Conservation (phyloP, 352 stramenopile species). For the Globisporangium ultimum region DNA sequence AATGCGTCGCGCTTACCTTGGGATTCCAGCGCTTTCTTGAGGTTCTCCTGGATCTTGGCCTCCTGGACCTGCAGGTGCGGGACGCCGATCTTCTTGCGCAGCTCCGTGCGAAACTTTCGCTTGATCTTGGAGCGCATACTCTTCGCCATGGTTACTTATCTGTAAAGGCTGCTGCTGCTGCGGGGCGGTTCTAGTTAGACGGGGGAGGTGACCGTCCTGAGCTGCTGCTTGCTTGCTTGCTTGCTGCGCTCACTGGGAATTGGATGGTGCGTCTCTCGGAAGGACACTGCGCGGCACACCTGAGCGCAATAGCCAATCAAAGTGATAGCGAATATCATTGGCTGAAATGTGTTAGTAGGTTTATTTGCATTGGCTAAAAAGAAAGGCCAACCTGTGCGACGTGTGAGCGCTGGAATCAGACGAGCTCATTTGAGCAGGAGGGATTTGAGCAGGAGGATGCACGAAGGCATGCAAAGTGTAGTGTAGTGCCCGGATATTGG, state of each 20-base stretch:
- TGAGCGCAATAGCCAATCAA: slow-evolving; percentile 11
- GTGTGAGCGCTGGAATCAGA: slow-evolving; percentile 4
- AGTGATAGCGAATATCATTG: slow-evolving; percentile 4
- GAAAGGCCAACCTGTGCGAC: neutral
- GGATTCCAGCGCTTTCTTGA: slow-evolving; percentile 72
- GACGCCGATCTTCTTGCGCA: slow-evolving; percentile 78
- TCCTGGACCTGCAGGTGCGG: slow-evolving; percentile 68
- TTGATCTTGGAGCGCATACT: slow-evolving; percentile 89
- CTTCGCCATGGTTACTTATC: slow-evolving; percentile 69
- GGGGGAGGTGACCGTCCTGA: neutral
- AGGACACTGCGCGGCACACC: neutral
- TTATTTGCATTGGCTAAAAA: slow-evolving; percentile 4
- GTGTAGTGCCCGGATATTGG: no score
- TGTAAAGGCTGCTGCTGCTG: neutral
- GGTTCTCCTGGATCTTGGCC: slow-evolving; percentile 82
- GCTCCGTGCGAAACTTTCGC: slow-evolving; percentile 84
- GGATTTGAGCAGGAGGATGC: no score
- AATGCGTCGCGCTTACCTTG: slow-evolving; percentile 31
- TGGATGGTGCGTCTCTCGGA: slow-evolving; percentile 1
- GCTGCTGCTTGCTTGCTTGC: slow-evolving; percentile 2
- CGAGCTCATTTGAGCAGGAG: neutral
- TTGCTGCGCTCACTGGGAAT: slow-evolving; percentile 1
- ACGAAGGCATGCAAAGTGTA: no score
- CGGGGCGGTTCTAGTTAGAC: neutral
- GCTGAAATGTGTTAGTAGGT: neutral